Evolutionary conservation across 192 early-diverging fungal species (phyloP), one percentile per base, ranked within the genome.

Genomic region (Coemansia sp.): DNA sequence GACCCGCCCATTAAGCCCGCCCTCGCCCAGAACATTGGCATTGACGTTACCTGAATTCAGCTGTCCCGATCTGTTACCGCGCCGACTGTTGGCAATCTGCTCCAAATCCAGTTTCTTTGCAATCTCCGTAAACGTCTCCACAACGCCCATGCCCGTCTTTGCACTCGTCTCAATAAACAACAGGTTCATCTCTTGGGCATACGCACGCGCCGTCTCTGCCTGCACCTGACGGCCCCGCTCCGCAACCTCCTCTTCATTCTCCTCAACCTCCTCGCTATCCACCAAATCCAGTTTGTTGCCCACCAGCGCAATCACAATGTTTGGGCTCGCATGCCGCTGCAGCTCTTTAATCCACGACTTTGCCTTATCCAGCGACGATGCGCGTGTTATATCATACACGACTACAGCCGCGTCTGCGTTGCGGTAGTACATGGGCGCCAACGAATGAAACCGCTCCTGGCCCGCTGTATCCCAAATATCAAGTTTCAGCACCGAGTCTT

Each of bases 361-460:
- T 56, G 94, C 95, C 68, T 89, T 92, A 55, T 94, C 92, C 54
- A 98, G 83, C 12, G 95, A 96, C 6, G 93, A 79, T 76, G 88
- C 63, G 27, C 68, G 69, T 2, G 97, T 98, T 57, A 98, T 89
- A 81, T 98, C 97, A 70, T 96, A 98, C 6, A 93, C 97, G 41
- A 98, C 93, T 3, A 97, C 87, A 0, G 95, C 95, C 35, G 95
- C 95, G 82, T 97, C 94, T 12, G 97, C 97, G 72, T 95, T 95
- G 61, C 97, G 81, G 76, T 99, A 99, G 80, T 99, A 99, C 94
- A 97, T 90, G 35, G 95, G 93, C 60, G 85, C 90, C 56, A 94
- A 85, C 50, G 92, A 98, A 64, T 96, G 94, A 81, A 98, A 99
- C 49, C 97, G 83, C 76, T 98, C 97, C 82, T 98, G 96, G 29